Evolutionary conservation across 805 yeast genomes (phyloP), one percentile per base, ranked within the genome.

Genomic region (Candida corydali): DNA sequence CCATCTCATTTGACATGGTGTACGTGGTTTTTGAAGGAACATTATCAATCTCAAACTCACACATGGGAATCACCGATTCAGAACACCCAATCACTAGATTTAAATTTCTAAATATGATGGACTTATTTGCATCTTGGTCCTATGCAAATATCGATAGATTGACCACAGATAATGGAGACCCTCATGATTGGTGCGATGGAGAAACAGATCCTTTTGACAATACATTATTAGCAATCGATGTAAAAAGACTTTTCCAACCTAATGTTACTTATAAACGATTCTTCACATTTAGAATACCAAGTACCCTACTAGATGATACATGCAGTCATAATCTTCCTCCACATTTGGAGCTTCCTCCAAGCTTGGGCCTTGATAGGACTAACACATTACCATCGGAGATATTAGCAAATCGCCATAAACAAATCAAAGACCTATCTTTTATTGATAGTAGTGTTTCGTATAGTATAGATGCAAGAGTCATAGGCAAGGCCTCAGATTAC

Each of bases 181-280:
- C 69, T 9, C 63, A 59, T 43, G 69, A 61, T 51, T 67, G 73
- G 73, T 67, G 73, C 45, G 63, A 55, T 19, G 70, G 71, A 2
- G 73, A 67, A 38, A 60, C 60, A 1, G 73, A 67, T 40, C 70
- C 72, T 3, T 52, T 48, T 36, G 73, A 67, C 44, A 52, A 56
- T 39, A 54, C 71, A 0, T 36, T 46, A 3, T 48, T 67, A 9
- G 46, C 71, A 1, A 51, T 67, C 31, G 69, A 55, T 36, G 58
- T 65, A 17, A 59, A 60, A 42, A 49, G 68, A 15, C 46, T 49
- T 16, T 63, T 67, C 37, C 54, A 62, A 44, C 71, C 72, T 1
- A 49, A 53, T 11, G 50, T 57, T 17, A 65, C 63, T 4, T 67
- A 67, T 43, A 67, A 67, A 43, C 54, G 73, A 20, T 67, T 44